Evolutionary conservation across 2,329 filamentous ascomycete species (phyloP).

Genomic region (Gaeumannomyces sp.): DNA sequence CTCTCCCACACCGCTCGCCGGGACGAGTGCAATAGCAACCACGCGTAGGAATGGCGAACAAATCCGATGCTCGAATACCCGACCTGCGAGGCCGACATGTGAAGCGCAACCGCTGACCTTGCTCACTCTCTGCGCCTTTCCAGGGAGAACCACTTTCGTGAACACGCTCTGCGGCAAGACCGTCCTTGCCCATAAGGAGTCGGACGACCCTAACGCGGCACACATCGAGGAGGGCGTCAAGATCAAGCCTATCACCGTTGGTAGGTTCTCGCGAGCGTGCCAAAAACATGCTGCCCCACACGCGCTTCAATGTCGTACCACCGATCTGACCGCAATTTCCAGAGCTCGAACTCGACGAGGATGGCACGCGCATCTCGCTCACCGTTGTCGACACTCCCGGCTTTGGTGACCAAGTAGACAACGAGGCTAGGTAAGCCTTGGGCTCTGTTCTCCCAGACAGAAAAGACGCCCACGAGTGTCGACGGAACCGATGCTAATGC

Average conservation of each 20-base stretch:
- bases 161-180: conserved; percentile 97
- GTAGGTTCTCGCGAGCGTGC: conserved; percentile 47
- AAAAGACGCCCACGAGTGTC: background rate
- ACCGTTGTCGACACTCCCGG: conserved; percentile 98
- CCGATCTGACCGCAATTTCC: conserved; percentile 8
- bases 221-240: conserved; percentile 95
- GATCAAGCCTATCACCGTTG: conserved; percentile 97
- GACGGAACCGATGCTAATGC: background rate
- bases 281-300: conserved; percentile 8
- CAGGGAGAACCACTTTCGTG: conserved; percentile 96
- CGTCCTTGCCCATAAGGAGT: conserved; percentile 86
- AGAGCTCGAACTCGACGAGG: conserved; percentile 96
- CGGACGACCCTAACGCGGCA: conserved; percentile 80
- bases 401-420: conserved; percentile 98
- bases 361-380: conserved; percentile 94
- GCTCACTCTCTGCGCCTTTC: background rate
- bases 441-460: no score
- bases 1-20: background rate
- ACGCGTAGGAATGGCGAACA: background rate
- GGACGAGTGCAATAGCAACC: no score
- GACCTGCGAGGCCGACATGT: background rate
- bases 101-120: background rate
- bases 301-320: conserved; percentile 12
- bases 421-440: conserved; percentile 78
- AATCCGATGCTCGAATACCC: background rate